A percentile compares a stretch with the other conserved stretches of the same genome.
Conservation (phyloP, 1,284 basidiomycete species). For the Tylopilus sp. region DNA sequence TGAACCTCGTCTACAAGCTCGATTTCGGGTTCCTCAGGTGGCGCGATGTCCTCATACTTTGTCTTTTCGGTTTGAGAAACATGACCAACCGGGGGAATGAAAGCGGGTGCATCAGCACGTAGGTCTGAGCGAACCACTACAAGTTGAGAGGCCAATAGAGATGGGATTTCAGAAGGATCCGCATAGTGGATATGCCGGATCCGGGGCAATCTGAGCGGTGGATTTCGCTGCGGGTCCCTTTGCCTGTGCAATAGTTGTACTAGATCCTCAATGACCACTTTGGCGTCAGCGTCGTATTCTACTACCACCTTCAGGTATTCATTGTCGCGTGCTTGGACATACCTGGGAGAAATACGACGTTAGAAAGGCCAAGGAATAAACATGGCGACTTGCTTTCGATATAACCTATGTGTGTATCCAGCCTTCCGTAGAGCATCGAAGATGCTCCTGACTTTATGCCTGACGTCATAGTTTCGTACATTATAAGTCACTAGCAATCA, state of each 20-base stretch:
- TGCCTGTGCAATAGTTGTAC: conserved; percentile 26
- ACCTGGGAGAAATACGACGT: conserved; percentile 11
- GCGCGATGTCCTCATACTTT: conserved; percentile 1
- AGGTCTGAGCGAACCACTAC: conserved; percentile 18
- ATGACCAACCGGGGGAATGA: conserved; percentile 8
- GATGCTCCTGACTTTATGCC: conserved; percentile 14
- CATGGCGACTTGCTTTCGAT: conserved; percentile 13
- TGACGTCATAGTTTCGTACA: neutral
- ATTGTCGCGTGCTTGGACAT: conserved; percentile 3
- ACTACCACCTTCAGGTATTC: conserved; percentile 18
- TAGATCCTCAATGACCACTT: conserved; percentile 21
- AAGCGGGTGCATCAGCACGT: conserved; percentile 12
- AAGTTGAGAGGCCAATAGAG: conserved; percentile 17
- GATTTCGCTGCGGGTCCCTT: neutral
- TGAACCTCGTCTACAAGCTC: conserved; percentile 18
- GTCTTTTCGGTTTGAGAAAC: neutral
- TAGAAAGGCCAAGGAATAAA: too few species aligned
- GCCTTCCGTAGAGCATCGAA: conserved; percentile 11
- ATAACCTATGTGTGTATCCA: conserved; percentile 6
- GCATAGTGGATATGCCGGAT: conserved; percentile 20
- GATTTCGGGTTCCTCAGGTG: conserved; percentile 6
- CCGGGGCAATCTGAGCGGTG: conserved; percentile 9
- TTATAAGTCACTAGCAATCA: conserved; percentile 22
- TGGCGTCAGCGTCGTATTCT: conserved; percentile 17
- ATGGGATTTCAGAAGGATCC: conserved; percentile 21